Percentiles rank a stretch among this genome's conserved stretches.
phyloP scores from a whole-genome alignment of 2,329 filamentous ascomycete genomes.

The Fusarium floridanum region DNA sequence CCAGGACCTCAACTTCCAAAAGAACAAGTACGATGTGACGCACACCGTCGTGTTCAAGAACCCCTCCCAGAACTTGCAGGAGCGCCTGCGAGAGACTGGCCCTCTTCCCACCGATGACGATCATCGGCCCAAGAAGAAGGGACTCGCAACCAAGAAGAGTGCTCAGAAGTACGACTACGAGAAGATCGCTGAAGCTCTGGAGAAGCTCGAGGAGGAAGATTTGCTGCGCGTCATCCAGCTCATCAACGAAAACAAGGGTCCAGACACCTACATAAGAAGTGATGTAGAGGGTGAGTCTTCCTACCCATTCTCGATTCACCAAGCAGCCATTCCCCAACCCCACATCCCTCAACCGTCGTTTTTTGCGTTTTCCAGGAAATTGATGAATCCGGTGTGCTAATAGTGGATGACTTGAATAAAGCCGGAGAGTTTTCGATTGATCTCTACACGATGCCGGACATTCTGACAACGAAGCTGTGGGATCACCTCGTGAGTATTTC shows the following conservation, averaged over 20 bases:
- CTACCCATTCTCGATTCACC: neutral
- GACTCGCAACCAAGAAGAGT: slow-evolving; percentile 81
- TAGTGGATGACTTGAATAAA: slow-evolving; percentile 55
- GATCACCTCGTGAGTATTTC: slow-evolving; percentile 75
- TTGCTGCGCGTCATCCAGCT: slow-evolving; percentile 95
- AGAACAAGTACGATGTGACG: slow-evolving; percentile 83
- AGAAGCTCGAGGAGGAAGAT: slow-evolving; percentile 92
- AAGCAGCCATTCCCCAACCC: neutral
- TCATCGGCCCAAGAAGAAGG: slow-evolving; percentile 70
- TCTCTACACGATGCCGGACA: slow-evolving; percentile 94
- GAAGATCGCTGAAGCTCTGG: slow-evolving; percentile 92
- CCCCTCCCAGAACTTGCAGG: slow-evolving; percentile 86
- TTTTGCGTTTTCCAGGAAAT: slow-evolving; percentile 43
- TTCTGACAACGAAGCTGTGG: slow-evolving; percentile 93
- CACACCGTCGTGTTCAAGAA: slow-evolving; percentile 92
- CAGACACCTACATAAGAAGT: slow-evolving; percentile 96
- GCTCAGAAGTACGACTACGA: slow-evolving; percentile 86
- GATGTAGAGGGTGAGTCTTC: slow-evolving; percentile 86
- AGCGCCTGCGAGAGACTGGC: slow-evolving; percentile 84
- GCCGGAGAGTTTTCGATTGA: slow-evolving; percentile 99
- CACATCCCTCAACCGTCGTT: neutral
- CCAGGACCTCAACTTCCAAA: slow-evolving; percentile 94
- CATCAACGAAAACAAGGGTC: slow-evolving; percentile 96
- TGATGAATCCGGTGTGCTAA: slow-evolving; percentile 52
- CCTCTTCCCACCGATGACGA: slow-evolving; percentile 83